Conservation (phyloP, 345 rosid species). For the Theobroma cacao region DNA sequence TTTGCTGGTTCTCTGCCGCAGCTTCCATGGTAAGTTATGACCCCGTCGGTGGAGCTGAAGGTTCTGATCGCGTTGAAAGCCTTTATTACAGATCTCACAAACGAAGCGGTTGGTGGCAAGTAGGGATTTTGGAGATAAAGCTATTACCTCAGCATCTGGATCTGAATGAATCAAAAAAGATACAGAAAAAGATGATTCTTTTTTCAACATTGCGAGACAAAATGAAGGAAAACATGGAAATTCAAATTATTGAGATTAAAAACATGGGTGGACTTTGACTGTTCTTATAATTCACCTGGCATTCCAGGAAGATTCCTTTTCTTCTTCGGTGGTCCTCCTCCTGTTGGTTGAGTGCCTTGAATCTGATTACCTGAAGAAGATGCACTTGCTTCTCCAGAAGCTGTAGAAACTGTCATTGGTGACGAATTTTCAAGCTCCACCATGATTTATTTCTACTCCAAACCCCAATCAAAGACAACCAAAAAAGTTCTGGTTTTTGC, state of each 20-base stretch:
- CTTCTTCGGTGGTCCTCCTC: constrained; percentile 39
- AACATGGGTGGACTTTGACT: neutral
- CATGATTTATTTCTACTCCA: constrained; percentile 20
- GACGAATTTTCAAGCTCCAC: constrained; percentile 40
- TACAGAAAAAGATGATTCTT: neutral
- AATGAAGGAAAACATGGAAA: neutral
- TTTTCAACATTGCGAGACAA: neutral
- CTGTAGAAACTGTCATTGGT: constrained; percentile 40
- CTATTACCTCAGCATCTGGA: constrained; percentile 75
- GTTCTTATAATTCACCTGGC: constrained; percentile 49
- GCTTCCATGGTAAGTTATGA: constrained; percentile 82
- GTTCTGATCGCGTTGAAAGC: constrained; percentile 80
- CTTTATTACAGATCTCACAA: constrained; percentile 83
- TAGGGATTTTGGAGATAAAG: constrained; percentile 60
- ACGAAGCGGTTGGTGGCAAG: constrained; percentile 66
- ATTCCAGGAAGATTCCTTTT: constrained; percentile 82
- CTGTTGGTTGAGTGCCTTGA: constrained; percentile 21
- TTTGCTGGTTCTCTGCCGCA: constrained; percentile 48
- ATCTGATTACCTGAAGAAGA: constrained; percentile 31
- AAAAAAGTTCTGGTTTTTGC: neutral
- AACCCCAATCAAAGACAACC: constrained; percentile 7
- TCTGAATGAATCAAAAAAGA: constrained; percentile 30
- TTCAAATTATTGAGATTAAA: neutral
- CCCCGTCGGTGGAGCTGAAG: constrained; percentile 80
- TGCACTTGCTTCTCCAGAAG: constrained; percentile 36